Evolutionary conservation across 2,329 filamentous ascomycete species (phyloP).

Genomic region (Alternaria postmessia): DNA sequence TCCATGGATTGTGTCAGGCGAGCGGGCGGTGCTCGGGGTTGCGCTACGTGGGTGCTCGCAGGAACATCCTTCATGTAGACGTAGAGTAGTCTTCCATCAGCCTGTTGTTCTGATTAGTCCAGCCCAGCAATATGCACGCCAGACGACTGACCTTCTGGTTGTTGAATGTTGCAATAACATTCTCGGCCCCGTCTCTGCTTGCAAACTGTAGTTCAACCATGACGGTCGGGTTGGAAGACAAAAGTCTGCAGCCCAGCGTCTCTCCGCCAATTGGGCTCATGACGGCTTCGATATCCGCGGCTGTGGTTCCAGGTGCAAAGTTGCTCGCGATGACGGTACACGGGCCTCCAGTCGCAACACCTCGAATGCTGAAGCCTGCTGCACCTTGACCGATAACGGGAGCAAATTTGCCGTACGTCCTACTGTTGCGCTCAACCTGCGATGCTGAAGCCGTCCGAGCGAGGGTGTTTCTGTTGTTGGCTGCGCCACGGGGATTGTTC

Average conservation of each 20-base stretch:
- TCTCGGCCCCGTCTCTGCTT: conserved; percentile 75
- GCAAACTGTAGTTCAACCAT: conserved; percentile 81
- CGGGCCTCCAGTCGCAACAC: conserved; percentile 70
- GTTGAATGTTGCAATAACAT: conserved; percentile 78
- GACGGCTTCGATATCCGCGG: conserved; percentile 82
- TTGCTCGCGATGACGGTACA: conserved; percentile 80
- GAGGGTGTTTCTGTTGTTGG: conserved; percentile 39
- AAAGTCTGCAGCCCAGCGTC: conserved; percentile 70
- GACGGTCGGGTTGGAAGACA: conserved; percentile 74
- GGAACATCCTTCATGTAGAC: conserved; percentile 71
- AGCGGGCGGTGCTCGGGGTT: conserved; percentile 34
- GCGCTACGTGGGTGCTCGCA: conserved; percentile 39
- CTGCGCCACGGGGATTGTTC: conserved; percentile 50
- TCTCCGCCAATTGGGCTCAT: conserved; percentile 76
- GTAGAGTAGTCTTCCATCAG: conserved; percentile 76
- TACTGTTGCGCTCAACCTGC: conserved; percentile 53
- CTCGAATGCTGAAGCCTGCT: conserved; percentile 71
- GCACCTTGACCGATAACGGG: conserved; percentile 38
- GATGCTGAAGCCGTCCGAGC: conserved; percentile 51
- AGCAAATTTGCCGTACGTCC: conserved; percentile 53
- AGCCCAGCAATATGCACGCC: neutral
- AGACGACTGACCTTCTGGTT: conserved; percentile 72
- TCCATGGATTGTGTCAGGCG: conserved; percentile 40
- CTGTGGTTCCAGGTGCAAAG: conserved; percentile 82
- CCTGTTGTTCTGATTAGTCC: conserved; percentile 59